Evolutionary conservation across 208 protist species (phyloP).

Genomic region (Trypanosoma conorhini): DNA sequence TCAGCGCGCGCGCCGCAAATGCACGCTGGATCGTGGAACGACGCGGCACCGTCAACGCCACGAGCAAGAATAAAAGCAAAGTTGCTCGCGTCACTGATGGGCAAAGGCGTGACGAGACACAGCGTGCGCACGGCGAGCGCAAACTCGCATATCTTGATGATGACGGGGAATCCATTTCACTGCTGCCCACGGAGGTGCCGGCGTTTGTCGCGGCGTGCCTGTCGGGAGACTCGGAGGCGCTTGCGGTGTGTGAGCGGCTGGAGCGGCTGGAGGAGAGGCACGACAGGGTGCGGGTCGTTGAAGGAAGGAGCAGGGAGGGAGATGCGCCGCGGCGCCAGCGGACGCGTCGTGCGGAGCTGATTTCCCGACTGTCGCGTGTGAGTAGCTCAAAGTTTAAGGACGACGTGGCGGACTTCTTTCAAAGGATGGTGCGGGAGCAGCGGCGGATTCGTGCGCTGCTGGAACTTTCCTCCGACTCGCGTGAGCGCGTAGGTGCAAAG

Average conservation of each 20-base stretch:
- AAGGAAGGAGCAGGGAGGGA: neutral
- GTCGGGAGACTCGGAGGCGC: constrained; percentile 29
- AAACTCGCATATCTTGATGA: neutral
- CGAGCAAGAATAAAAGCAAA: neutral
- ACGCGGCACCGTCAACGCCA: neutral
- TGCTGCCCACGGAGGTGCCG: constrained; percentile 56
- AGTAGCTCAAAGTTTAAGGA: constrained; percentile 71
- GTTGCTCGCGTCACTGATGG: neutral
- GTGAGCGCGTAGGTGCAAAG: neutral
- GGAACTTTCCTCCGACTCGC: constrained; percentile 36
- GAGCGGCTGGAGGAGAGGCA: constrained; percentile 14
- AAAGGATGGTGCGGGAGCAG: constrained; percentile 60
- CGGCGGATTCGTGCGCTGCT: constrained; percentile 51
- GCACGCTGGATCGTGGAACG: constrained; percentile 34
- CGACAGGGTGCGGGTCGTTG: neutral
- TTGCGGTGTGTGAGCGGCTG: constrained; percentile 30
- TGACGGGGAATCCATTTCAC: constrained; percentile 39
- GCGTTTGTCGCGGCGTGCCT: constrained; percentile 47
- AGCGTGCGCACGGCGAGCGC: neutral
- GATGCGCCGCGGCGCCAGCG: neutral
- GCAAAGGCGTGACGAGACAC: neutral
- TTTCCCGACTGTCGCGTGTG: constrained; percentile 18
- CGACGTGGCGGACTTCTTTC: constrained; percentile 78
- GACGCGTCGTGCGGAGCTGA: constrained; percentile 9
- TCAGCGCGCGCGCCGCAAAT: constrained; percentile 58